phyloP scores from a whole-genome alignment of 352 stramenopile genomes.

The Phytophthora lateralis region DNA sequence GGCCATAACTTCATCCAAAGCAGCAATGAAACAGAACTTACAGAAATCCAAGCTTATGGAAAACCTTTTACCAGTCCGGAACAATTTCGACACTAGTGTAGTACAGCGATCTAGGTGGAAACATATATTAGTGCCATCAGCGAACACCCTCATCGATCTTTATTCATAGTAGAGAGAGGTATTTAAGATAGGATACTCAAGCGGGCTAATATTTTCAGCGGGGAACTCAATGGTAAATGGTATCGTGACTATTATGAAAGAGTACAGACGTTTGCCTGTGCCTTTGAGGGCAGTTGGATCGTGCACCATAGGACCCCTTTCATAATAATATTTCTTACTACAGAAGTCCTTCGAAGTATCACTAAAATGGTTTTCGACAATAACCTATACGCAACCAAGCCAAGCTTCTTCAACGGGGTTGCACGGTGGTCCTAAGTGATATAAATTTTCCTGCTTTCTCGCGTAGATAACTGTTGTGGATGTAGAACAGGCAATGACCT shows the following conservation, averaged over 20 bases:
- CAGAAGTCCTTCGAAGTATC: no score
- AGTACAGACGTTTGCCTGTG: no score
- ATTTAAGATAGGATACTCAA: constrained; percentile 5
- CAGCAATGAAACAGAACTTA: constrained; percentile 9
- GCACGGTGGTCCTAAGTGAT: constrained; percentile 5
- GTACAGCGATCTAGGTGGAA: constrained; percentile 11
- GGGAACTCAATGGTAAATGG: no score
- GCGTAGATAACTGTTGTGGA: not conserved
- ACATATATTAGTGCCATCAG: not conserved
- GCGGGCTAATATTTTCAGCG: no score
- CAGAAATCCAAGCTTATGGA: constrained; percentile 35
- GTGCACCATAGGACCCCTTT: no score
- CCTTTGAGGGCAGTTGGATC: no score
- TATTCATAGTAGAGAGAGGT: constrained; percentile 2
- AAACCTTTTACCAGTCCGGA: constrained; percentile 17
- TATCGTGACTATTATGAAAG: no score
- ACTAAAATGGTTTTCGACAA: no score
- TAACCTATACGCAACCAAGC: constrained; percentile 3
- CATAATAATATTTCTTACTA: no score
- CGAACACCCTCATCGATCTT: not conserved
- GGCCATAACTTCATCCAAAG: not conserved
- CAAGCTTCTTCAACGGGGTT: constrained; percentile 12
- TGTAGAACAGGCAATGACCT: constrained; percentile 10
- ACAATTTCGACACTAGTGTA: constrained; percentile 25
- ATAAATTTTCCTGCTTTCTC: constrained; percentile 6